Conservation (phyloP, 208 protist genomes). For the Acanthamoeba sp. region DNA sequence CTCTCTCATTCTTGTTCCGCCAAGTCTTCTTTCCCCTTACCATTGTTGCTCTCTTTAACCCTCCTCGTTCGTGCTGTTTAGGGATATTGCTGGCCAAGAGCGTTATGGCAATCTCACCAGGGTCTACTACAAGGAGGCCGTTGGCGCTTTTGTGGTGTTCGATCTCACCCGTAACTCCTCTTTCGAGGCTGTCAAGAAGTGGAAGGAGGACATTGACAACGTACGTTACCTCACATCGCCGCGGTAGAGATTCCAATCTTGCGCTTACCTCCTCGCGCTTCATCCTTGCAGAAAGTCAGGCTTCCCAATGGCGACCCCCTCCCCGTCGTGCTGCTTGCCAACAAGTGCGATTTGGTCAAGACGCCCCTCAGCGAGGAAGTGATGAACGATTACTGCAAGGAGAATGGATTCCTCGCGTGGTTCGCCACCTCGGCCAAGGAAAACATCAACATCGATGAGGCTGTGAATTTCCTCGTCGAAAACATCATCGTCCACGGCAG, state of each 20-base stretch:
- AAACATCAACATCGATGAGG: slow-evolving; percentile 87
- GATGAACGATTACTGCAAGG: slow-evolving; percentile 87
- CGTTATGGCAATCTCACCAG: slow-evolving; percentile 88
- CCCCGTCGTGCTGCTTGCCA: slow-evolving; percentile 88
- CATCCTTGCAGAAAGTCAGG: slow-evolving; percentile 64
- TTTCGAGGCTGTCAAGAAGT: slow-evolving; percentile 89
- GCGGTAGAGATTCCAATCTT: background rate
- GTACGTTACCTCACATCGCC: background rate
- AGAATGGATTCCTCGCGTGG: slow-evolving; percentile 87
- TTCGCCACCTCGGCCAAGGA: slow-evolving; percentile 89
- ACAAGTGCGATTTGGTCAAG: slow-evolving; percentile 82
- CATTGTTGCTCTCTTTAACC: too few relatives aligned
- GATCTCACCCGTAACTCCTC: slow-evolving; percentile 88
- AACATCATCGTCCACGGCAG: slow-evolving; percentile 60
- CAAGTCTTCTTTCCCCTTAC: too few relatives aligned
- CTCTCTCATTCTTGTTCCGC: slow-evolving; percentile 10
- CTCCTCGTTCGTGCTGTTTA: background rate
- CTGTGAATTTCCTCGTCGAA: slow-evolving; percentile 52
- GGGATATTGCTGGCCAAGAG: slow-evolving; percentile 87
- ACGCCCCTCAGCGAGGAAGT: slow-evolving; percentile 56
- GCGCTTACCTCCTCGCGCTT: background rate
- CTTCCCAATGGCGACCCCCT: slow-evolving; percentile 82
- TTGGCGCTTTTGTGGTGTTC: slow-evolving; percentile 90
- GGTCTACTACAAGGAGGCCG: slow-evolving; percentile 92
- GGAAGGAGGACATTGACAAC: slow-evolving; percentile 89